A percentile compares a stretch with the other conserved stretches of the same genome.
Evolutionary conservation across 139 green algal genomes (phyloP).

Genomic region (Chlorella sp.): DNA sequence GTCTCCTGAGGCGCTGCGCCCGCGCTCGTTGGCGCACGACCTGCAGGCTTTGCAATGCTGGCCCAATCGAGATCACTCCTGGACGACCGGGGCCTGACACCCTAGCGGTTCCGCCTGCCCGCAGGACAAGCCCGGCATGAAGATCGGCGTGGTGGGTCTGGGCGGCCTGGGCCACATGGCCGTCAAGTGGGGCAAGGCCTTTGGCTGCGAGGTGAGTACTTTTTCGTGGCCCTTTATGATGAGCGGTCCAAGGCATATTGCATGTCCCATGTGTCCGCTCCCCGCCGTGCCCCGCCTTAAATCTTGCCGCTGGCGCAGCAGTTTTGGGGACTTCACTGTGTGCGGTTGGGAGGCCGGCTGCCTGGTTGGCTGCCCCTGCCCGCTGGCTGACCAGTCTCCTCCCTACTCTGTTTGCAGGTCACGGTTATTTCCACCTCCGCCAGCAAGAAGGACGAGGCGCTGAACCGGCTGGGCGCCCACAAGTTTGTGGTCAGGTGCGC

Average conservation of each 20-base stretch:
- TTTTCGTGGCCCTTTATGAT: too few relatives aligned
- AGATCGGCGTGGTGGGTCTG: conserved; percentile 77
- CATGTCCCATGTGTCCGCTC: too few relatives aligned
- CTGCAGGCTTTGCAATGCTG: too few relatives aligned
- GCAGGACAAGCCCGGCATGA: conserved; percentile 73
- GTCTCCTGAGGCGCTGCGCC: too few relatives aligned
- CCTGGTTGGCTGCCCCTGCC: not conserved
- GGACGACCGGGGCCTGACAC: too few relatives aligned
- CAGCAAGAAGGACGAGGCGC: conserved; percentile 77
- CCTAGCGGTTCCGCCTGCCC: not conserved
- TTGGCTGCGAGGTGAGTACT: conserved; percentile 57
- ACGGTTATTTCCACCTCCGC: conserved; percentile 74
- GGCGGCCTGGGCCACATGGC: conserved; percentile 66
- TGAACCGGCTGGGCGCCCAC: conserved; percentile 65
- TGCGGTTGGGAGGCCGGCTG: too few relatives aligned
- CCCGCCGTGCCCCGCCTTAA: too few relatives aligned
- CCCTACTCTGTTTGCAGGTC: conserved; percentile 39
- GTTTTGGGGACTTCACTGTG: too few relatives aligned
- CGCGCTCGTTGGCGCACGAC: too few relatives aligned
- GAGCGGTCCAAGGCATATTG: too few relatives aligned
- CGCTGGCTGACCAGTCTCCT: not conserved
- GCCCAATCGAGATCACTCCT: too few relatives aligned
- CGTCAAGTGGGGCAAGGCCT: conserved; percentile 78
- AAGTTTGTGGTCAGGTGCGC: conserved; percentile 50
- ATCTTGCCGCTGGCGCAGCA: too few relatives aligned